Percentiles rank a stretch among this genome's conserved stretches.
Evolutionary conservation across 768 basidiomycete species (phyloP).

Genomic region (Daedaleopsis sinensis): DNA sequence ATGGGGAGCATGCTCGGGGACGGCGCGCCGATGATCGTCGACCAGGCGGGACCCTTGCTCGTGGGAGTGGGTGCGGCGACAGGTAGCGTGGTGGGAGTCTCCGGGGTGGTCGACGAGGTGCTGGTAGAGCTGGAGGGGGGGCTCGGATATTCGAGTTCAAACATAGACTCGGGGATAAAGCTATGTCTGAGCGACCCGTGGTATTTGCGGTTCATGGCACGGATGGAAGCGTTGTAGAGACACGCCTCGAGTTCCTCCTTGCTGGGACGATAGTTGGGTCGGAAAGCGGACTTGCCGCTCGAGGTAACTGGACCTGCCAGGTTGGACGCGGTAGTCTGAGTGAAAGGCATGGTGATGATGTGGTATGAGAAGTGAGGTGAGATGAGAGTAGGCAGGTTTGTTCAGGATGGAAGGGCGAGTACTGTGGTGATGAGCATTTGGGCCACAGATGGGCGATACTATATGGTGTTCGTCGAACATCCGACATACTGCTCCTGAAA

Average conservation of each 20-base stretch:
- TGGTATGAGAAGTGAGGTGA: not conserved
- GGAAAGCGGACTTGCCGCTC: not conserved
- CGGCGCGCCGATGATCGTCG: slow-evolving; percentile 2
- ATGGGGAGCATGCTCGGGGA: slow-evolving; percentile 18
- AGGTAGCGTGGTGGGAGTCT: not conserved
- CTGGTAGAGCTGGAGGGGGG: not conserved
- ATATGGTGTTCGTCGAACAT: slow-evolving; percentile 2
- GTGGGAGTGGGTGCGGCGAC: slow-evolving; percentile 3
- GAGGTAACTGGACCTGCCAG: slow-evolving; percentile 16
- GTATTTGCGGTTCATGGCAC: slow-evolving; percentile 9
- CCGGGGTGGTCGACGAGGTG: not conserved
- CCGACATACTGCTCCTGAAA: not conserved
- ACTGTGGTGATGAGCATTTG: not conserved
- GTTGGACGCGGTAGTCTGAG: slow-evolving; percentile 7
- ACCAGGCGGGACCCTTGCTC: not conserved
- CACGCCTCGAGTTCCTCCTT: slow-evolving; percentile 19
- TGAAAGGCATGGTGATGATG: not conserved
- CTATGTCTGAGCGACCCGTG: slow-evolving; percentile 4
- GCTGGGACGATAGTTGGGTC: slow-evolving; percentile 16
- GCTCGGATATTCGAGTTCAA: not conserved
- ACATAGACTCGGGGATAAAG: not conserved
- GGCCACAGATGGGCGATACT: not conserved
- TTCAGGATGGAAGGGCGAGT: not conserved
- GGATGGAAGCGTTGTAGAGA: slow-evolving; percentile 15
- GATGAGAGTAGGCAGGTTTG: slow-evolving; percentile 1